Evolutionary conservation across 768 basidiomycete genomes (phyloP).

Genomic region (Termitomyces sp.): DNA sequence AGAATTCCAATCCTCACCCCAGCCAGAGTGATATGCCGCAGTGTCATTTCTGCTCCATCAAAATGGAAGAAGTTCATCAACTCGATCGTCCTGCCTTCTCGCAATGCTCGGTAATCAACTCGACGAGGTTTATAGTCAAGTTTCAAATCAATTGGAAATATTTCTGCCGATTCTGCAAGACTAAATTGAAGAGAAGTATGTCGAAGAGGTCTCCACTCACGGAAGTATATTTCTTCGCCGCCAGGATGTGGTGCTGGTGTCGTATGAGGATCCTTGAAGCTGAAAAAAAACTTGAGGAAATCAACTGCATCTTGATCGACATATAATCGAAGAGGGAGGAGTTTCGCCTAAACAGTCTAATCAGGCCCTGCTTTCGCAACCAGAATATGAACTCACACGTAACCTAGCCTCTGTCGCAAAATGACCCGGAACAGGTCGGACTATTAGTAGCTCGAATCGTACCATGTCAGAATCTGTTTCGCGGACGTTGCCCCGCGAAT

Average conservation of each 20-base stretch:
- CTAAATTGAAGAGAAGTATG: background rate
- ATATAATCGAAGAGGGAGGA: slow-evolving; percentile 85
- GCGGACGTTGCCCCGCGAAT: slow-evolving; percentile 81
- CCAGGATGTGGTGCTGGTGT: slow-evolving; percentile 28
- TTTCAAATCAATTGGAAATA: slow-evolving; percentile 93
- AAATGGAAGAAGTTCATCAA: slow-evolving; percentile 99
- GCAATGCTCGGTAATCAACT: slow-evolving; percentile 88
- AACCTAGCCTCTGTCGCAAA: slow-evolving; percentile 74
- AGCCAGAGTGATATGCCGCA: slow-evolving; percentile 86
- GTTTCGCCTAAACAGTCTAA: slow-evolving; percentile 58
- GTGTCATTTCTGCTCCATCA: slow-evolving; percentile 96
- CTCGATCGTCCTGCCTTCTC: slow-evolving; percentile 90
- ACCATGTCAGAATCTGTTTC: slow-evolving; percentile 95
- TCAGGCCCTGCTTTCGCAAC: background rate
- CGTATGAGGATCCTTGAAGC: slow-evolving; percentile 66
- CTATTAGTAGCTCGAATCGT: slow-evolving; percentile 70
- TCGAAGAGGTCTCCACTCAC: slow-evolving; percentile 35
- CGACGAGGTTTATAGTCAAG: slow-evolving; percentile 98
- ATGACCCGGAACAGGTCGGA: slow-evolving; percentile 66
- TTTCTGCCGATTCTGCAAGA: slow-evolving; percentile 79
- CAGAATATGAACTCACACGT: slow-evolving; percentile 43
- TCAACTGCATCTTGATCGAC: slow-evolving; percentile 99
- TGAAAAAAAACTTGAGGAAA: slow-evolving; percentile 95
- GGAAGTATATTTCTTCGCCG: slow-evolving; percentile 63
- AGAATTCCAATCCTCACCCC: slow-evolving; percentile 55